These are phyloP conservation scores for Penicillium mononematosum DNA, from an alignment of 495 filamentous ascomycete genomes.

Conservation along the genomic window DNA sequence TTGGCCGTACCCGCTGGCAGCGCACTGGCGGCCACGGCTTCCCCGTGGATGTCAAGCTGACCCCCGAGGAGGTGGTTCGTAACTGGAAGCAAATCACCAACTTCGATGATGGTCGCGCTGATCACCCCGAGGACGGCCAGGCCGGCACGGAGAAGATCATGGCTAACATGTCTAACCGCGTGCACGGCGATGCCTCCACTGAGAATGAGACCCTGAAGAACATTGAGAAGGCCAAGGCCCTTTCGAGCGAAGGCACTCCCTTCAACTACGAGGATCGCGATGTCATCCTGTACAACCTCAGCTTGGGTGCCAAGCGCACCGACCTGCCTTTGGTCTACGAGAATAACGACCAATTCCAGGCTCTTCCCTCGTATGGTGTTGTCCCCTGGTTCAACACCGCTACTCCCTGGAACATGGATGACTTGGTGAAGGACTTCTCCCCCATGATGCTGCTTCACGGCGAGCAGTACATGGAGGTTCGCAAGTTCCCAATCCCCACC, in stretches of 20 bases:
- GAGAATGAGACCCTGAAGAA: slow-evolving; percentile 57
- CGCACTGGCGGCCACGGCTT: slow-evolving; percentile 87
- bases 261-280: slow-evolving; percentile 84
- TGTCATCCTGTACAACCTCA: slow-evolving; percentile 92
- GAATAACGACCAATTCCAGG: slow-evolving; percentile 85
- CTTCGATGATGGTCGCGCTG: slow-evolving; percentile 87
- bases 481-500: slow-evolving; percentile 92
- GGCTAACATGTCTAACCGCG: slow-evolving; percentile 81
- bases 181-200: slow-evolving; percentile 44
- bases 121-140: slow-evolving; percentile 77
- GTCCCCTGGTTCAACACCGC: slow-evolving; percentile 87
- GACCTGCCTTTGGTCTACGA: slow-evolving; percentile 88
- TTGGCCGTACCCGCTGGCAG: slow-evolving; percentile 90
- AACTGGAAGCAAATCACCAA: slow-evolving; percentile 77
- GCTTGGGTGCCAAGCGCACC: slow-evolving; percentile 88
- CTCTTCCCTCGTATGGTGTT: slow-evolving; percentile 90
- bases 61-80: slow-evolving; percentile 79
- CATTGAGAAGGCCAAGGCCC: slow-evolving; percentile 75
- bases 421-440: slow-evolving; percentile 89
- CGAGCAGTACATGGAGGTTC: slow-evolving; percentile 96
- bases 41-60: slow-evolving; percentile 82
- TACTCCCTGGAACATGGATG: slow-evolving; percentile 74
- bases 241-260: slow-evolving; percentile 68
- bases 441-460: slow-evolving; percentile 99
- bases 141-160: slow-evolving; percentile 84